These are phyloP conservation scores for Naegleria lovaniensis DNA, from an alignment of 208 protist species.

Conservation along the genomic window DNA sequence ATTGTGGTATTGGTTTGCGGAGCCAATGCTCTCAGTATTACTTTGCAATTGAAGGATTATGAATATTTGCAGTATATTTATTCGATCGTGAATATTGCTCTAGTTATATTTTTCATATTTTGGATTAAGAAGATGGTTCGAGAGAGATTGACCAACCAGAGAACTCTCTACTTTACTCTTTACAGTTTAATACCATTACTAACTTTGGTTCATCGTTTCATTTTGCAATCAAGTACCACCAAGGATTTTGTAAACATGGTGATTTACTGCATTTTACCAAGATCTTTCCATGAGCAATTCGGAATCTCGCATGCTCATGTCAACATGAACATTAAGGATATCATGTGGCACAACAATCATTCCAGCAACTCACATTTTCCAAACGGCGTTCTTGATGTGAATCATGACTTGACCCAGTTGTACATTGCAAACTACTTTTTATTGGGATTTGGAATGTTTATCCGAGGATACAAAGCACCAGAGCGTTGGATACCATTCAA, in stretches of 20 bases:
- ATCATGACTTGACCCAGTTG: neutral
- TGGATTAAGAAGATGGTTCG: conserved; percentile 4
- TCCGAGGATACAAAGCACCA: neutral
- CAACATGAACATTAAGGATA: neutral
- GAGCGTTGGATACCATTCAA: neutral
- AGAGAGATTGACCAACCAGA: conserved; percentile 12
- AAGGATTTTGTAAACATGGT: neutral
- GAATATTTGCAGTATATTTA: neutral
- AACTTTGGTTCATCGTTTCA: neutral
- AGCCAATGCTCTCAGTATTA: neutral
- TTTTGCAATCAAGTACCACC: neutral
- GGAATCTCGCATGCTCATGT: neutral
- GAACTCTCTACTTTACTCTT: conserved; percentile 15
- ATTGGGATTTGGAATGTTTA: neutral
- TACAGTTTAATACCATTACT: neutral
- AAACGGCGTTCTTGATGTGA: neutral
- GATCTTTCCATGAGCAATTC: neutral
- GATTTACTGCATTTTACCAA: neutral
- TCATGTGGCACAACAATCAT: neutral
- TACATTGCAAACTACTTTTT: neutral
- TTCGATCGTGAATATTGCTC: neutral
- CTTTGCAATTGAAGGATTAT: neutral
- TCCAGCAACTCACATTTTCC: neutral
- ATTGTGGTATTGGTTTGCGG: neutral
- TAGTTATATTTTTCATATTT: neutral